A percentile compares a stretch with the other conserved stretches of the same genome.
These are phyloP conservation scores for Naganishia randhawae DNA, from an alignment of 768 basidiomycete genomes.

Conservation along the genomic window DNA sequence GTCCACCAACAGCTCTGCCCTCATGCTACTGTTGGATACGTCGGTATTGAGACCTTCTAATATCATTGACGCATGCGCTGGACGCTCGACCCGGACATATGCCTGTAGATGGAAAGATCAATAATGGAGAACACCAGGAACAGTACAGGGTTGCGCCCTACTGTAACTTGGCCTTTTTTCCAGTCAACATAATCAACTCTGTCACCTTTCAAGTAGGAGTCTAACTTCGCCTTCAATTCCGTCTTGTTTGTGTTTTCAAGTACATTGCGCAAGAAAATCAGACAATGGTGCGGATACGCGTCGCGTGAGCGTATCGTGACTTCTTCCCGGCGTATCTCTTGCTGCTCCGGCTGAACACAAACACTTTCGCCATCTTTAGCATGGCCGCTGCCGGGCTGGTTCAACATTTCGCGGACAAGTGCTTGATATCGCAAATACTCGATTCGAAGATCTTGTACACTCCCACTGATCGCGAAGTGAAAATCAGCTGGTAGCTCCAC, in stretches of 20 bases:
- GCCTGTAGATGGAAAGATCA: neutral
- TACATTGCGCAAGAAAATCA: conserved; percentile 17
- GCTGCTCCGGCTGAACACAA: neutral
- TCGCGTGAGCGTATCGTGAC: neutral
- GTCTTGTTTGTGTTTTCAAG: conserved; percentile 23
- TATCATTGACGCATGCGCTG: conserved; percentile 6
- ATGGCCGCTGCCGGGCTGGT: neutral
- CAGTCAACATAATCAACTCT: conserved; percentile 25
- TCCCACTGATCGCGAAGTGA: neutral
- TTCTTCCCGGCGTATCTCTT: neutral
- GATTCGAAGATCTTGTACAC: neutral
- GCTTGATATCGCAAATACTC: conserved; percentile 16
- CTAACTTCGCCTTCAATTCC: conserved; percentile 7
- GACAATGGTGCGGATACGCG: conserved; percentile 3
- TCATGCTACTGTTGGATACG: neutral
- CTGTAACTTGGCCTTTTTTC: conserved; percentile 22
- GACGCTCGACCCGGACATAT: conserved; percentile 14
- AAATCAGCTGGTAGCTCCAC: neutral
- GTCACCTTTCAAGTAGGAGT: conserved; percentile 15
- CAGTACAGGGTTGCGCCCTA: neutral
- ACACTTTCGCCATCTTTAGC: neutral
- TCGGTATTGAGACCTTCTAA: neutral
- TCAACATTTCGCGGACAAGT: neutral
- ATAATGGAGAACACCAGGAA: too few species aligned
- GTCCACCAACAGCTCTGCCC: conserved; percentile 10